Conservation (phyloP, 495 filamentous ascomycete genomes). For the Lepraria neglecta region DNA sequence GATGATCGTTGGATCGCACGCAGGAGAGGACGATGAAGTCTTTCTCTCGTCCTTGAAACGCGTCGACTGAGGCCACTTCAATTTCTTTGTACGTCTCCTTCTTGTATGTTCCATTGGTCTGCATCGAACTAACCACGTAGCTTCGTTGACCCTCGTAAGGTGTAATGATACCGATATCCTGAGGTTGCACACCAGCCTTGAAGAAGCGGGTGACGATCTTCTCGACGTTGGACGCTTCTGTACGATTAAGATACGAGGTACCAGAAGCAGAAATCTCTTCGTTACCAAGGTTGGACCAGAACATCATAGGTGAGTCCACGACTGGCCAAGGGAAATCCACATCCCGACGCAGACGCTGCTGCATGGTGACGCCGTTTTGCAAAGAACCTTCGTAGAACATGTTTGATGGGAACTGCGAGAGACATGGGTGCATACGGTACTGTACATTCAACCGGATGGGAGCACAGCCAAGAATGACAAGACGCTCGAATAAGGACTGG, state of each 20-base stretch:
- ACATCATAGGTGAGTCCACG: conserved; percentile 96
- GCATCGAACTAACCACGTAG: conserved; percentile 98
- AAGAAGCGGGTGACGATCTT: conserved; percentile 98
- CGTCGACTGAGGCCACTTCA: conserved; percentile 96
- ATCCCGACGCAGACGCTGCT: conserved; percentile 80
- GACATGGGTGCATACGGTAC: conserved; percentile 98
- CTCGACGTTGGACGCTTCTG: conserved; percentile 93
- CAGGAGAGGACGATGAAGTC: conserved; percentile 98
- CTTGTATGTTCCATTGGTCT: conserved; percentile 91
- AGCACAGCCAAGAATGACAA: conserved; percentile 86
- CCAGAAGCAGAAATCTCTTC: conserved; percentile 97
- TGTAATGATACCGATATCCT: conserved; percentile 94
- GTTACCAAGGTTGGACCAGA: conserved; percentile 97
- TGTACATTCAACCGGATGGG: conserved; percentile 95
- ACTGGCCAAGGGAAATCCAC: conserved; percentile 99
- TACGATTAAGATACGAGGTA: conserved; percentile 96
- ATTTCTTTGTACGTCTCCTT: conserved; percentile 99
- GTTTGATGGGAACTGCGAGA: conserved; percentile 97
- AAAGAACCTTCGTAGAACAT: conserved; percentile 99
- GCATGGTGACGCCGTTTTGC: conserved; percentile 92
- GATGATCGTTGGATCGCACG: conserved; percentile 97
- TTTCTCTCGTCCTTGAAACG: conserved; percentile 98
- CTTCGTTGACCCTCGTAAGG: conserved; percentile 98
- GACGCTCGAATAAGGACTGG: conserved; percentile 93
- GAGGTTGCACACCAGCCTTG: conserved; percentile 92